Conservation (phyloP, 1,139 yeast genomes). For the Sugiyamaella japonica region DNA sequence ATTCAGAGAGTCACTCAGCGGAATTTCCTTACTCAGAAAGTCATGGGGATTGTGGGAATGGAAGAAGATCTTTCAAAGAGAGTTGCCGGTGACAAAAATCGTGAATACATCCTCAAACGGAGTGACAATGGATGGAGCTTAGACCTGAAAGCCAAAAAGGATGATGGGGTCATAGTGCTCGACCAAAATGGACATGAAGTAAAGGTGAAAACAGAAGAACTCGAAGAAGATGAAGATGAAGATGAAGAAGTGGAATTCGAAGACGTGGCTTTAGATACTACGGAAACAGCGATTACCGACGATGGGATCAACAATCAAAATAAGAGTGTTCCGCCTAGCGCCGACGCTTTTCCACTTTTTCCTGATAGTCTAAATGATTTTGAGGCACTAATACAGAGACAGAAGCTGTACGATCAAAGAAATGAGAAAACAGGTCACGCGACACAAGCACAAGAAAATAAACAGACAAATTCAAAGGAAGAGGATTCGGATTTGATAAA, state of each 20-base stretch:
- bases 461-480: neutral
- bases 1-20: conserved; percentile 90
- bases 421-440: conserved; percentile 8
- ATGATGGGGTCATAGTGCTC: conserved; percentile 32
- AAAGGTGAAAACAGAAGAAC: conserved; percentile 19
- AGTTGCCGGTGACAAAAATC: conserved; percentile 82
- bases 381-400: conserved; percentile 33
- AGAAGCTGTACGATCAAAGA: conserved; percentile 27
- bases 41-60: conserved; percentile 84
- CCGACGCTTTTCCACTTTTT: conserved; percentile 21
- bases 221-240: conserved; percentile 24
- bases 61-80: conserved; percentile 61
- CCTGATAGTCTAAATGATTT: conserved; percentile 32
- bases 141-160: conserved; percentile 53
- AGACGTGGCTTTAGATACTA: conserved; percentile 47
- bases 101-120: conserved; percentile 71
- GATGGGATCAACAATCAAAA: no score
- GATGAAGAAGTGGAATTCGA: conserved; percentile 58
- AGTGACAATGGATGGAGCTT: conserved; percentile 88
- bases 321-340: neutral
- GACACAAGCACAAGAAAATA: neutral
- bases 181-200: conserved; percentile 33
- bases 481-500: conserved; percentile 5
- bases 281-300: neutral
- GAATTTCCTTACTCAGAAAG: conserved; percentile 81